Evolutionary conservation across 2,329 filamentous ascomycete species (phyloP), one percentile per base, ranked within the genome.

Genomic region (Trichoderma semiorbis): DNA sequence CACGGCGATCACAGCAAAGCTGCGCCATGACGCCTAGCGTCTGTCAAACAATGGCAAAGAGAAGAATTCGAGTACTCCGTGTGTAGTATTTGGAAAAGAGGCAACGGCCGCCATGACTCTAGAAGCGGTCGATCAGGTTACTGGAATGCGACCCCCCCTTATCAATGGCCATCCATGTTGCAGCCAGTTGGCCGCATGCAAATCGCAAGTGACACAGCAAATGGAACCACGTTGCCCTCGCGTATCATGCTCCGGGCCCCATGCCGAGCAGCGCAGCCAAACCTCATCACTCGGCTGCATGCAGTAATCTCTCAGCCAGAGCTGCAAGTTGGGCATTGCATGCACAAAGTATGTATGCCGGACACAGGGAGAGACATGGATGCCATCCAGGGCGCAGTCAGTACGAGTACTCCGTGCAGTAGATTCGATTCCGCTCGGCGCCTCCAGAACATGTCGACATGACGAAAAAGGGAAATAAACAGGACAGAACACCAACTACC

Each of bases 61-160:
- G 32, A 30, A 32, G 30, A 24, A 32, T 64, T 64, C 28, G n/a
- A 34, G 34, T 21, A 21, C 43, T 43, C 30, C 6, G 34, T 36
- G 16, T 36, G 24, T 39, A 39, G n/a, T 24, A 32, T 50, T 50
- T 50, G 21, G 10, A 53, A 53, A 24, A 67, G 47, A 67, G 50
- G 62, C 24, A 57, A 26, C n/a, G 26, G 66, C 36, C 36, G 11
- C 65, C 65, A 32, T 58, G 53, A 32, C 53, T 60, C 64, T 58
- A 39, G 55, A 68, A 58, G 55, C 16, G 65, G 53, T 60, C 65
- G 65, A 68, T 68, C 55, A 60, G 26, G 36, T 47, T 60, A 28
- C 21, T 68, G 65, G 53, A 68, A 68, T 68, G 65, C 65, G 24
- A 58, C 65, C 65, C 65, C 32, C 65, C 65, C 53, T 58, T 47